Evolutionary conservation across 2,329 filamentous ascomycete genomes (phyloP), one percentile per base, ranked within the genome.

Genomic region (Phyllosticta citriasiana): DNA sequence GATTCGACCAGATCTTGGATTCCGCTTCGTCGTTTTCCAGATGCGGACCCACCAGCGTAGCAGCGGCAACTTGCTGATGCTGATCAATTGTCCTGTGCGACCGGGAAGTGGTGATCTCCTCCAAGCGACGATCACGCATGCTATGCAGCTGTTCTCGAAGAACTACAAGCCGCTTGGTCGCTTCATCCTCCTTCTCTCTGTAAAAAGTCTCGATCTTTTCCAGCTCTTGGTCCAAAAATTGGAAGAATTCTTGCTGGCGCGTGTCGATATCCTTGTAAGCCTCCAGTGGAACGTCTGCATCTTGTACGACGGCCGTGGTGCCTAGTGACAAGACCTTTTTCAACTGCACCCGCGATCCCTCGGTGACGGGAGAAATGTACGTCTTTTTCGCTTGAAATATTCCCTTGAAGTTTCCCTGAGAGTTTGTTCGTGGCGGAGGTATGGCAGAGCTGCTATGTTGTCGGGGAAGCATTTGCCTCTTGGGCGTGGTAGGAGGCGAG

Each of bases 161-260:
- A 3, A 88, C 73, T 0, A 79, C 77, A 25, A 97, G 77, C 2
- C 92, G 84, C 60, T 86, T 78, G 0, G 85, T 88, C 0, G 93
- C 90, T 70, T 97, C 90, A 27, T 89, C 82, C 71, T 99, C 94
- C 71, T 97, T 97, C 66, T 84, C 77, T 67, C 84, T 86, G 77
- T 97, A 97, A 70, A 99, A 99, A 0, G 79, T 76, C 71, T 99
- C 92, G 10, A 99, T 90, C 75, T 97, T 99, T n/a, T 86, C 81
- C 14, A 99, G 78, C 74, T 99, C 88, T 9, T 78, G 78, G 67
- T 97, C 90, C 59, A 99, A 78, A 69, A 94, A 99, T 0, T 79
- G 76, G 72, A 92, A 93, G 70, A 99, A 97, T 14, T 96, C 89
- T n/a, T 82, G 82, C 72, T 96, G 87, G 19, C 85, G 82, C 61